Base-by-base conservation (phyloP, 768 basidiomycete genomes). In the Kockovaella imperatae region DNA sequence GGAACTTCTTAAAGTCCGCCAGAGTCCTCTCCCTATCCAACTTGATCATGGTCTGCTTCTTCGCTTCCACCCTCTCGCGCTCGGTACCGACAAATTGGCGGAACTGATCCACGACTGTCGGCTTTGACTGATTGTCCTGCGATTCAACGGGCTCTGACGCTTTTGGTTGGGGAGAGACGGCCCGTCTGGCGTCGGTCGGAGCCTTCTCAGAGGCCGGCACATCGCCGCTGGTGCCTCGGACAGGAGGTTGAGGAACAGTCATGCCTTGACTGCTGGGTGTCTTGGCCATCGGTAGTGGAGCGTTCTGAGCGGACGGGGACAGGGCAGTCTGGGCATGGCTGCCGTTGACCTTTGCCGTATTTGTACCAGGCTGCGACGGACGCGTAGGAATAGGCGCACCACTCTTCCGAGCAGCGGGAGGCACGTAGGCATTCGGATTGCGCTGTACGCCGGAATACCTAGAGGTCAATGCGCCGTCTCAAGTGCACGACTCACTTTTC, bases 371-470 rank as follows among this genome's bases (percentile, higher is more conserved):
- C 10, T 47, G 29, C 7, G 48, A 11, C 2, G 50, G 17, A 23
- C 56, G 24, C 7, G 45, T 35, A 6, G 39, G 51, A 23, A 26
- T 40, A 11, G 55, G n/a, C n/a, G n/a, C 50, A 31, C 43, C 47
- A 25, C 41, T 26, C 0, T 29, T 51, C 49, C 91, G 80, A 30
- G 90, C 89, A 52, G 83, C 87, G 2, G 93, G 93, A 38, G 95
- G 95, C 31, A 97, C 80, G 68, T 99, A 99, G 21, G 91, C 93
- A 62, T 84, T 85, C 15, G 83, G 77, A 26, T 82, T 78, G 48
- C 95, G 84, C 42, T 86, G 83, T 25, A 97, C 95, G 23, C 89
- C 90, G 48, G 86, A 86, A 67, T 88, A 97, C 72, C 90, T 95
- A 38, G 71, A 52, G 50, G 52, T 47, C 29, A 38, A 49, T 50